These are phyloP conservation scores for Leccinum imitatum DNA, from an alignment of 768 basidiomycete genomes.

Conservation along the genomic window DNA sequence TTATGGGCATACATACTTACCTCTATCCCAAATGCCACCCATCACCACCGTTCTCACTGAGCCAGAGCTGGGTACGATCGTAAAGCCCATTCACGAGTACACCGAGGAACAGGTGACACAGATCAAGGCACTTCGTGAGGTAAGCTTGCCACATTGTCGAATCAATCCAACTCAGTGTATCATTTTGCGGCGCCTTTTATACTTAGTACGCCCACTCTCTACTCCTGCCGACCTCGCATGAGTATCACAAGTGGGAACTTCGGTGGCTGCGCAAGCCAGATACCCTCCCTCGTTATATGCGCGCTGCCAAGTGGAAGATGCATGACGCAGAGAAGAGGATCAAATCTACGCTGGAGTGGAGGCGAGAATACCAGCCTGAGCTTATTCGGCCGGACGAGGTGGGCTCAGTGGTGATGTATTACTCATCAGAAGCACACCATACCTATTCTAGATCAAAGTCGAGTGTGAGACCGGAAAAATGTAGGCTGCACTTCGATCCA, in stretches of 20 bases:
- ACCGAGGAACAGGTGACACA: constrained; percentile 59
- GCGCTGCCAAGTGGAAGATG: constrained; percentile 82
- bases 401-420: constrained; percentile 22
- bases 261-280: constrained; percentile 72
- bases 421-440: not conserved
- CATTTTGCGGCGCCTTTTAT: not conserved
- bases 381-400: constrained; percentile 76
- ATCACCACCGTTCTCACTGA: constrained; percentile 49
- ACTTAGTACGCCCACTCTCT: constrained; percentile 55
- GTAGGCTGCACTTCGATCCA: constrained; percentile 40
- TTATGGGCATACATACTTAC: not conserved
- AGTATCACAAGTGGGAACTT: constrained; percentile 75
- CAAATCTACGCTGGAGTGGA: constrained; percentile 79
- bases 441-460: constrained; percentile 50
- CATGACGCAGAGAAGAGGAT: constrained; percentile 77
- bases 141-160: constrained; percentile 26
- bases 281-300: constrained; percentile 71
- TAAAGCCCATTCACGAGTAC: constrained; percentile 60
- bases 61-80: constrained; percentile 52
- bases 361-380: constrained; percentile 82
- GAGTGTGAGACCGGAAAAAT: constrained; percentile 89
- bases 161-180: not conserved
- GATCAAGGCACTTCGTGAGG: constrained; percentile 63
- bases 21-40: constrained; percentile 34
- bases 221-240: constrained; percentile 61